Percentiles rank a stretch among this genome's conserved stretches.
These are phyloP conservation scores for Blastobotrys attinorum DNA, from an alignment of 805 yeast genomes.

Conservation along the genomic window DNA sequence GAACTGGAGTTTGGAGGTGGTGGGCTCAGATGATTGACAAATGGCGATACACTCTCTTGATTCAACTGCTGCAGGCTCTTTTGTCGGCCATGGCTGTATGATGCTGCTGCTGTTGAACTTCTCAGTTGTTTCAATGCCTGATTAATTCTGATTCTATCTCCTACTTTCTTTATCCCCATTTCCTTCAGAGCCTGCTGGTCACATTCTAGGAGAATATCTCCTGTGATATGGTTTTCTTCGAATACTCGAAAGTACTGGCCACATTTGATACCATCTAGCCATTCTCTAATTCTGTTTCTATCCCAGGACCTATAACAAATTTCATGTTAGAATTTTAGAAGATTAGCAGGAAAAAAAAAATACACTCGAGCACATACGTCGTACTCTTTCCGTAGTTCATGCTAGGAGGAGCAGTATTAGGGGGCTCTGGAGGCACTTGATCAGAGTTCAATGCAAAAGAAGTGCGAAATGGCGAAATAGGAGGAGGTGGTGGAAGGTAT, in stretches of 20 bases:
- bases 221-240: conserved; percentile 44
- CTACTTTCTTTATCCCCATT: conserved; percentile 67
- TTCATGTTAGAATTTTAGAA: background rate
- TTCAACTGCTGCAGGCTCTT: conserved; percentile 13
- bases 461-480: conserved; percentile 22
- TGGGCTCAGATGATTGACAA: conserved; percentile 6
- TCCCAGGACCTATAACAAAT: conserved; percentile 20
- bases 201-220: conserved; percentile 49
- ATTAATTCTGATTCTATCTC: conserved; percentile 71
- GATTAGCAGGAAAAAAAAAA: background rate
- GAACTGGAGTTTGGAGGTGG: background rate
- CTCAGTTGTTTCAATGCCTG: conserved; percentile 46
- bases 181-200: conserved; percentile 62
- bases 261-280: conserved; percentile 27
- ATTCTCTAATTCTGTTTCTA: conserved; percentile 22
- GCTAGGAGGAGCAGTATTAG: conserved; percentile 6
- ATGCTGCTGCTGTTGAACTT: background rate
- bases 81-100: background rate
- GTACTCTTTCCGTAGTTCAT: conserved; percentile 1
- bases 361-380: conserved; percentile 1
- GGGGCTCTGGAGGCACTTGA: conserved; percentile 2
- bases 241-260: conserved; percentile 22
- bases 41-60: conserved; percentile 15
- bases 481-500: conserved; percentile 23
- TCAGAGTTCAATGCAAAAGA: conserved; percentile 14